phyloP scores from a whole-genome alignment of 176 grass and related monocot genomes.

The Carex cristatella region DNA sequence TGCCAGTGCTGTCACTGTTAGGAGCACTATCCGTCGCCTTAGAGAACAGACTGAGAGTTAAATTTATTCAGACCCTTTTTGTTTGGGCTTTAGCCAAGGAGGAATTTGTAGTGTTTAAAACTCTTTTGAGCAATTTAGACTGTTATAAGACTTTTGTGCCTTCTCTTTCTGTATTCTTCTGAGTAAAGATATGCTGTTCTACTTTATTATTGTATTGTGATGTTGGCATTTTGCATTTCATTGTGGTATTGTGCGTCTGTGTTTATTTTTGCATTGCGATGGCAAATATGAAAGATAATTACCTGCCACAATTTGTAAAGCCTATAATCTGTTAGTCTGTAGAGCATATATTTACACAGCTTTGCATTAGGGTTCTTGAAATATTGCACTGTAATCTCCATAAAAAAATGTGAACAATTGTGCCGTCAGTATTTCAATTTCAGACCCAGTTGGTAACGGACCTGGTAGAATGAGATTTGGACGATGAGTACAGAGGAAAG shows the following conservation, averaged over 20 bases:
- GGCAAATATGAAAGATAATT: no score
- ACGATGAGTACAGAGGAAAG: no score
- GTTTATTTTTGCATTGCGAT: no score
- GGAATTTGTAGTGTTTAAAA: neutral
- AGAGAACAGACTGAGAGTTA: slow-evolving; percentile 79
- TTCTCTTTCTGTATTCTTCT: neutral
- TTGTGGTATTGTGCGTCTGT: neutral
- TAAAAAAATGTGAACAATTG: no score
- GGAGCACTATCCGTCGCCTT: slow-evolving; percentile 77
- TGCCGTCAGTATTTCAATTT: no score
- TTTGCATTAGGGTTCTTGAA: no score
- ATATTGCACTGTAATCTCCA: no score
- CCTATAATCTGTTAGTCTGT: no score
- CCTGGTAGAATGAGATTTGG: no score
- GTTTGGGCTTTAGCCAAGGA: neutral
- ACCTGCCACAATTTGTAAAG: no score
- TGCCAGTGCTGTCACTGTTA: slow-evolving; percentile 77
- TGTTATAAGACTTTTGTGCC: neutral
- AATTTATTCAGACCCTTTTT: neutral
- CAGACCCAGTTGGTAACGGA: no score
- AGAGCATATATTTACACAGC: no score
- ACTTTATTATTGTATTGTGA: neutral
- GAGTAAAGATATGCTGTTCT: neutral
- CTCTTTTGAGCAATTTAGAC: slow-evolving; percentile 19
- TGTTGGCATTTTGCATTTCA: neutral